A percentile compares a stretch with the other conserved stretches of the same genome.
phyloP scores from a whole-genome alignment of 768 basidiomycete species.

The Auriscalpium microsporum region DNA sequence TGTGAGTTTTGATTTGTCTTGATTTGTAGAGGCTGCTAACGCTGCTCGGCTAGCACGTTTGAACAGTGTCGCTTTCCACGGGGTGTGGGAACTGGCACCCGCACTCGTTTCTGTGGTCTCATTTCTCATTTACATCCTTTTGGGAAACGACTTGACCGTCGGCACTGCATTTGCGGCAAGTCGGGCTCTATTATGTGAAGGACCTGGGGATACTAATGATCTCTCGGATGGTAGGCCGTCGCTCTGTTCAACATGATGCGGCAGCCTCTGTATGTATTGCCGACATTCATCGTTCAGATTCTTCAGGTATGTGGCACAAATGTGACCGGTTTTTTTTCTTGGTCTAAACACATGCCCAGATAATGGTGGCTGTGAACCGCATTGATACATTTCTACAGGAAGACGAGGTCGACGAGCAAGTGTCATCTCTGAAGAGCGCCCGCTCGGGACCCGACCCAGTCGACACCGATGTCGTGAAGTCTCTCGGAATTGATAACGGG shows the following conservation, averaged over 20 bases:
- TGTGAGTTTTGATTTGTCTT: slow-evolving; percentile 24
- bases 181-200: slow-evolving; percentile 2
- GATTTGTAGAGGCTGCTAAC: too few relatives aligned
- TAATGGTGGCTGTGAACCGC: slow-evolving; percentile 49
- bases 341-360: slow-evolving; percentile 21
- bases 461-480: slow-evolving; percentile 20
- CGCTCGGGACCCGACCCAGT: slow-evolving; percentile 16
- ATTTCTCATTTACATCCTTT: slow-evolving; percentile 66
- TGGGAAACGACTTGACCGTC: slow-evolving; percentile 68
- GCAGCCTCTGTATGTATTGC: slow-evolving; percentile 70
- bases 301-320: slow-evolving; percentile 36
- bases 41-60: slow-evolving; percentile 41
- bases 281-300: slow-evolving; percentile 70
- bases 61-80: slow-evolving; percentile 63
- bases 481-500: slow-evolving; percentile 42
- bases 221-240: slow-evolving; percentile 41
- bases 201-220: background rate
- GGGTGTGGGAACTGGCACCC: slow-evolving; percentile 70
- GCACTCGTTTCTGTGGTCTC: slow-evolving; percentile 74
- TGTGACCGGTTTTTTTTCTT: background rate
- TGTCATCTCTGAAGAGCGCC: slow-evolving; percentile 44
- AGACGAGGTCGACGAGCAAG: slow-evolving; percentile 53
- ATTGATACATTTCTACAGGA: slow-evolving; percentile 54
- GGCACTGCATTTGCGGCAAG: slow-evolving; percentile 76
- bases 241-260: slow-evolving; percentile 82